Base-by-base conservation (phyloP, 805 yeast genomes). In the Ogataea siamensis region DNA sequence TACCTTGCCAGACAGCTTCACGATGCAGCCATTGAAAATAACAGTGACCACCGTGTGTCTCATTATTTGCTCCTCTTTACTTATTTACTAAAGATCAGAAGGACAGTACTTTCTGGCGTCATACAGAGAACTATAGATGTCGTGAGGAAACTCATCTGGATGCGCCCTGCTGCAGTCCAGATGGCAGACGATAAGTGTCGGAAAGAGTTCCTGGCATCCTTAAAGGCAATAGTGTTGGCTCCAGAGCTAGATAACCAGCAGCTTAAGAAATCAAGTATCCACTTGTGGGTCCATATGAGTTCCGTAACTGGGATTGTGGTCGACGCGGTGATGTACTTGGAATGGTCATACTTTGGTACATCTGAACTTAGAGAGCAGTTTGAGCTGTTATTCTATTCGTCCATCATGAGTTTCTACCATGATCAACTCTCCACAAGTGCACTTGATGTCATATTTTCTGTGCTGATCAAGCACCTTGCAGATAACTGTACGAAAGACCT, bases 261-360 rank as follows among this genome's bases (percentile, higher is more conserved):
- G n/a, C 19, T 56, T 13, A 50, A 49, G 16, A 28, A 18, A 6
- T 21, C 32, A 1, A 50, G 54, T 28, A 24, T 55, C 7, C 29
- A 21, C 5, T 33, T 47, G 18, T 56, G 61, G 61, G 40, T 53
- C 4, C 42, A 44, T 11, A 18, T 54, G 5, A 45, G 47, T 9
- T 28, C 46, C 2, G 17, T 33, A 8, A 17, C 51, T 15, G 43
- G 36, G 5, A 28, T 42, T n/a, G 39, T 46, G 7, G 28, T 49
- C 11, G 53, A 52, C 13, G 51, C 54, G 2, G 19, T 60, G 16
- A 40, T 56, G 4, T 51, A 51, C 33, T 35, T 57, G 15, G 62
- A 60, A 13, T 60, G 65, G 65, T 37, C 39, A 0, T 60, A 57
- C 34, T 55, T 60, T 37, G 60, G 54, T 1, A 29, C 38, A 20